Percentiles rank a stretch among this genome's conserved stretches.
Conservation (phyloP, 1,284 basidiomycete species). For the Pseudozyma hubeiensis region DNA sequence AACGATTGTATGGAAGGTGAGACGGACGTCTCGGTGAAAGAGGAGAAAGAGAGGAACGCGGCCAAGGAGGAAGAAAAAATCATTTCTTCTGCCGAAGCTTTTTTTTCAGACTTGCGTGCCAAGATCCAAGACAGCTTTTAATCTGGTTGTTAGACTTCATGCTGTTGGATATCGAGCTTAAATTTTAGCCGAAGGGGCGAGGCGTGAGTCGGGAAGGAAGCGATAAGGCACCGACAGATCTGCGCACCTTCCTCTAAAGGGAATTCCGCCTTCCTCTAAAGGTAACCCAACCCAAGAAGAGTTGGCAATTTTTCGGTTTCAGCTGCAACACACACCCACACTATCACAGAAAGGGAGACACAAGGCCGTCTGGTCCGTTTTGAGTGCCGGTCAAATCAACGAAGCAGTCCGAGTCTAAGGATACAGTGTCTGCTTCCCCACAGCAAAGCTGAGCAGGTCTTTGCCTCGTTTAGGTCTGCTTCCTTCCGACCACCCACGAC, state of each 20-base stretch:
- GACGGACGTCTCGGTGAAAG: constrained; percentile 20
- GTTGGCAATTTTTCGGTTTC: constrained; percentile 10
- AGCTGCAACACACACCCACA: background rate
- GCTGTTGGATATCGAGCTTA: background rate
- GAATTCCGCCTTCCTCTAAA: constrained; percentile 47
- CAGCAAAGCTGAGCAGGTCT: background rate
- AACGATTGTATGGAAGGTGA: constrained; percentile 7
- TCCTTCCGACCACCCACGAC: constrained; percentile 16
- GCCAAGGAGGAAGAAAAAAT: constrained; percentile 1
- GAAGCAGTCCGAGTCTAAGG: background rate
- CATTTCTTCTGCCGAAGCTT: background rate
- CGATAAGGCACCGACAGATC: constrained; percentile 30
- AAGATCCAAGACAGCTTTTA: too few species aligned
- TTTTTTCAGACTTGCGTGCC: too few species aligned
- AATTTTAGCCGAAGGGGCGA: constrained; percentile 1
- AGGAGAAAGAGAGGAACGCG: background rate
- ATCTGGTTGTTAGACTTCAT: too few species aligned
- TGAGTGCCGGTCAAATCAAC: constrained; percentile 17
- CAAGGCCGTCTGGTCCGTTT: constrained; percentile 20
- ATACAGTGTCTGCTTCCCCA: background rate
- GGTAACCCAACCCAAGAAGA: constrained; percentile 14
- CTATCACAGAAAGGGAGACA: background rate
- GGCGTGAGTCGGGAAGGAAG: background rate
- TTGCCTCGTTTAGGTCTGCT: background rate
- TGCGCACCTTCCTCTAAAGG: constrained; percentile 48